phyloP scores from a whole-genome alignment of 257 asterid species.

The Euphrasia confusa region DNA sequence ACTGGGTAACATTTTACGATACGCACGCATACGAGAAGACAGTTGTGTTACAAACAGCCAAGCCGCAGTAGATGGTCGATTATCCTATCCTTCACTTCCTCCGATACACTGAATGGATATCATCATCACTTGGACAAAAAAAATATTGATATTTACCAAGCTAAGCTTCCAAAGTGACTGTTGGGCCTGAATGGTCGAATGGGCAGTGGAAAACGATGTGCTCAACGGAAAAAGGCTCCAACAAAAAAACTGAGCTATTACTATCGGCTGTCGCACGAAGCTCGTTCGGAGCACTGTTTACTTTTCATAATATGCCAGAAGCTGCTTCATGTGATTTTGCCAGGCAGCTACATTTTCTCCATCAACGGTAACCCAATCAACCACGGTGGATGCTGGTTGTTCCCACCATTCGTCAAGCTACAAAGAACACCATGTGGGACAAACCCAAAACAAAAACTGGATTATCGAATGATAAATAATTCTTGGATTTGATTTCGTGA shows the following conservation, averaged over 20 bases:
- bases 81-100: constrained; percentile 1
- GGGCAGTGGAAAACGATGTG: not conserved
- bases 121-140: not conserved
- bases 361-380: constrained; percentile 92
- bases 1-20: not conserved
- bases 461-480: not conserved
- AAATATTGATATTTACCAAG: not conserved
- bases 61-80: not conserved
- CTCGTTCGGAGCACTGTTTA: constrained; percentile 34
- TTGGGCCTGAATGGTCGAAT: not conserved
- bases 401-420: constrained; percentile 99
- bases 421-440: constrained; percentile 19
- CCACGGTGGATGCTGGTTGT: constrained; percentile 92
- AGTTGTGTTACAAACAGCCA: not conserved
- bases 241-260: too few species aligned
- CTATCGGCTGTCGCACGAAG: constrained; percentile 12
- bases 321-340: constrained; percentile 96
- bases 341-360: constrained; percentile 93
- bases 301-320: constrained; percentile 75
- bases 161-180: not conserved
- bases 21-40: not conserved
- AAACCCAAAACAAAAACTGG: not conserved
- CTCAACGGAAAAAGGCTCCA: constrained; percentile 1
- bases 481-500: too few species aligned
- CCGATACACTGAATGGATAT: not conserved